phyloP scores from a whole-genome alignment of 208 protist species.

The Trypanosoma cruzi region DNA sequence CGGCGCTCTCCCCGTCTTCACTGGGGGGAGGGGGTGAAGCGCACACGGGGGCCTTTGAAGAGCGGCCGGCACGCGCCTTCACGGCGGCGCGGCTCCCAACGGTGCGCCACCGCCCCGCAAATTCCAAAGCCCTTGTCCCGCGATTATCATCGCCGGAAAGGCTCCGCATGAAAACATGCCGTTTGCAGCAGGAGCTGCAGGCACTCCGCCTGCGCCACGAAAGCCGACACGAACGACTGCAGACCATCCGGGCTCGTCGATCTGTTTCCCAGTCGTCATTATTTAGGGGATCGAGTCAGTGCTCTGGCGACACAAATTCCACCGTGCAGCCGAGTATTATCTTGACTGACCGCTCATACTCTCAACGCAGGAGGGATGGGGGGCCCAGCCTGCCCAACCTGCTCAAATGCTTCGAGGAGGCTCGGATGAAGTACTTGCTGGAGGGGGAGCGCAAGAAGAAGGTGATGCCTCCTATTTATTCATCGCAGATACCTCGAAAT shows the following conservation, averaged over 20 bases:
- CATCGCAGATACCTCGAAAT: constrained; percentile 19
- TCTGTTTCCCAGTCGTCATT: constrained; percentile 11
- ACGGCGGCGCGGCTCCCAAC: constrained; percentile 5
- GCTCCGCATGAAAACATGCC: constrained; percentile 47
- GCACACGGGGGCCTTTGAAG: not conserved
- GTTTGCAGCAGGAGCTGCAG: constrained; percentile 67
- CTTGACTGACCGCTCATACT: not conserved
- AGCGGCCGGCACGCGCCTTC: not conserved
- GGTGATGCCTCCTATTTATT: constrained; percentile 38
- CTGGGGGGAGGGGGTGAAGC: not conserved
- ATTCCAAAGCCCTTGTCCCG: constrained; percentile 1
- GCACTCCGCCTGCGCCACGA: constrained; percentile 57
- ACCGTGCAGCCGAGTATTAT: not conserved
- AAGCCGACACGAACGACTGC: constrained; percentile 49
- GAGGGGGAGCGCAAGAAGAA: constrained; percentile 53
- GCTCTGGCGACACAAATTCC: not conserved
- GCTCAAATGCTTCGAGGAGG: constrained; percentile 65
- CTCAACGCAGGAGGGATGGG: not conserved
- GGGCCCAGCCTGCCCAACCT: constrained; percentile 46
- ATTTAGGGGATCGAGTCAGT: not conserved
- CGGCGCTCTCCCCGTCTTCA: not conserved
- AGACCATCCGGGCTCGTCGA: constrained; percentile 36
- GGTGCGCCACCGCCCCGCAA: not conserved
- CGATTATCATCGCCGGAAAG: constrained; percentile 58
- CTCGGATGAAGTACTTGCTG: constrained; percentile 54